Evolutionary conservation across 2,329 filamentous ascomycete species (phyloP).

Genomic region (Botryosphaeria dothidea): DNA sequence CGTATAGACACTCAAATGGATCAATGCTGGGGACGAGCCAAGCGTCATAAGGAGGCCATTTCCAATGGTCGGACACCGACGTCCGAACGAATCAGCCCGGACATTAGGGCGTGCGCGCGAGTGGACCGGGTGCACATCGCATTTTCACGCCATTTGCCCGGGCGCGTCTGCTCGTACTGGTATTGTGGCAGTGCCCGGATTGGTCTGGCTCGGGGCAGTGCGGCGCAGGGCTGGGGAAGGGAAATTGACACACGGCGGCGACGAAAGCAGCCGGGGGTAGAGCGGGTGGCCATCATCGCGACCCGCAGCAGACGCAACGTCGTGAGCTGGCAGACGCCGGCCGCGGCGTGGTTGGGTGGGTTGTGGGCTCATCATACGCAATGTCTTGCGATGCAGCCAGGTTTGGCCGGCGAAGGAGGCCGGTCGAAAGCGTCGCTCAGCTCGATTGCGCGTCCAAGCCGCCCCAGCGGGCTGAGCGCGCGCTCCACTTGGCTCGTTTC

Average conservation of each 20-base stretch:
- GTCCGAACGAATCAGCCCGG: conserved; percentile 4
- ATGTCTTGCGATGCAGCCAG: not conserved
- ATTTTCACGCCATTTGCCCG: conserved; percentile 15
- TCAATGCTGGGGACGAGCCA: not conserved
- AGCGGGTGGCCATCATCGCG: not conserved
- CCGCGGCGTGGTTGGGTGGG: not conserved
- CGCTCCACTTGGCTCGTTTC: conserved; percentile 21
- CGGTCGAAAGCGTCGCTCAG: conserved; percentile 4
- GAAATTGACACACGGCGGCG: conserved; percentile 3
- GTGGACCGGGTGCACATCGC: conserved; percentile 13
- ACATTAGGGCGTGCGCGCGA: conserved; percentile 12
- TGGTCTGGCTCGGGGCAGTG: conserved; percentile 2
- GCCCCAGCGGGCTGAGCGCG: conserved; percentile 10
- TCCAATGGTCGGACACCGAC: not conserved
- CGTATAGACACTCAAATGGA: not conserved
- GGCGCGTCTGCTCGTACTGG: conserved; percentile 4
- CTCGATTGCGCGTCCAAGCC: conserved; percentile 20
- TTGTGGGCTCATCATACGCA: not conserved
- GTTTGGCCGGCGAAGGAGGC: not conserved
- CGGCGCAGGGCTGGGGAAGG: conserved; percentile 7
- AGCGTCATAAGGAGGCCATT: not conserved
- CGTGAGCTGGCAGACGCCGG: not conserved
- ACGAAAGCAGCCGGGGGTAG: not conserved
- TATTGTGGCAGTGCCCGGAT: conserved; percentile 16
- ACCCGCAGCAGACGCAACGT: not conserved